A percentile compares a stretch with the other conserved stretches of the same genome.
phyloP scores from a whole-genome alignment of 345 rosid genomes.

The Hibiscus syriacus region DNA sequence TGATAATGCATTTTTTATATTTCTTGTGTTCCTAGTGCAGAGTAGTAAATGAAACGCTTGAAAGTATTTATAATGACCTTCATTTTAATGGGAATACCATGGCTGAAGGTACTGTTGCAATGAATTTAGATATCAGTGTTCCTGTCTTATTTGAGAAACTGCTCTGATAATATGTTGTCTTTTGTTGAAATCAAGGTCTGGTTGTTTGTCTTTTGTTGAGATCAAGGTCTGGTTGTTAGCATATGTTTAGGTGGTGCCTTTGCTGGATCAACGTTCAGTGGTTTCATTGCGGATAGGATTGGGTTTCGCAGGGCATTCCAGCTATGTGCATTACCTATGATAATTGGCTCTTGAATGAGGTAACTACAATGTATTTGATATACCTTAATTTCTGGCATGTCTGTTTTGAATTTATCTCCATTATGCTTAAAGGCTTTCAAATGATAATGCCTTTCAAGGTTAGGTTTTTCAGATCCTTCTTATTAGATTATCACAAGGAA shows the following conservation, averaged over 20 bases:
- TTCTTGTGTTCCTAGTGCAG: slow-evolving; percentile 34
- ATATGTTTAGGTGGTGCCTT: slow-evolving; percentile 90
- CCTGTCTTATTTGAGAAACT: slow-evolving; percentile 12
- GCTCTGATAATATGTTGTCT: slow-evolving; percentile 17
- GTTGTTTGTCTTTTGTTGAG: no score
- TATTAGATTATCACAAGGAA: not conserved
- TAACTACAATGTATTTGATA: slow-evolving; percentile 12
- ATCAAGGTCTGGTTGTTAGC: slow-evolving; percentile 85
- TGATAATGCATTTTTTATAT: slow-evolving; percentile 1
- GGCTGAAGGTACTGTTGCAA: slow-evolving; percentile 60
- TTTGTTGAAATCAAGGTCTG: slow-evolving; percentile 45
- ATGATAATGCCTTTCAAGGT: not conserved
- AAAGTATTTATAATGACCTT: slow-evolving; percentile 79
- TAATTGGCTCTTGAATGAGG: slow-evolving; percentile 83
- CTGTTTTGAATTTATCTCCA: not conserved
- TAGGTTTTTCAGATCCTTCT: no score
- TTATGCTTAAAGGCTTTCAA: not conserved
- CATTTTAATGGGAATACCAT: slow-evolving; percentile 73
- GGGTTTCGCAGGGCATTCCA: slow-evolving; percentile 89
- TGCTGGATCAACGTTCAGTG: slow-evolving; percentile 74
- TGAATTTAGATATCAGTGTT: not conserved
- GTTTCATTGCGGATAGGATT: slow-evolving; percentile 80
- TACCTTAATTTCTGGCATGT: not conserved
- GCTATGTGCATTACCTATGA: slow-evolving; percentile 86
- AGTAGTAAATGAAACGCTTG: slow-evolving; percentile 85